Percentiles rank a stretch among this genome's conserved stretches.
phyloP scores from a whole-genome alignment of 2,329 filamentous ascomycete genomes.

The Penicillium expansum region DNA sequence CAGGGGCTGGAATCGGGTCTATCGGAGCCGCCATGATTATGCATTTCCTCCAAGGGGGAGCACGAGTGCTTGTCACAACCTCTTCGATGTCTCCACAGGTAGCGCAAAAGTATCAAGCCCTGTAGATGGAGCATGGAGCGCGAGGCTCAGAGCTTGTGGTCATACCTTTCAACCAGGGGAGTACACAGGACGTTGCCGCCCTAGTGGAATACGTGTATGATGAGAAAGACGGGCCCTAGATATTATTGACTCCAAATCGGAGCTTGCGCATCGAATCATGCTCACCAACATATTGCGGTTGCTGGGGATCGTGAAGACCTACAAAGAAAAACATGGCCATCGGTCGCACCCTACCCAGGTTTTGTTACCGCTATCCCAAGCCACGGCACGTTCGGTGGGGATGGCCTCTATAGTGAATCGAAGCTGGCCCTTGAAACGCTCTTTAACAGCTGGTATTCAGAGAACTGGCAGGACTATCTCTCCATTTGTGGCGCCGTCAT shows the following conservation, averaged over 20 bases:
- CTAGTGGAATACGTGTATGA: slow-evolving; percentile 96
- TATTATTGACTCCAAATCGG: slow-evolving; percentile 92
- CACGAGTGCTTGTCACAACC: slow-evolving; percentile 98
- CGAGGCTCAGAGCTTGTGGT: slow-evolving; percentile 95
- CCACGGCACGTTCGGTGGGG: slow-evolving; percentile 96
- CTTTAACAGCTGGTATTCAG: slow-evolving; percentile 97
- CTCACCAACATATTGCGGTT: slow-evolving; percentile 92
- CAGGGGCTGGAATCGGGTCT: slow-evolving; percentile 92
- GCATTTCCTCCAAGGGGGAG: slow-evolving; percentile 91
- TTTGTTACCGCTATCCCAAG: slow-evolving; percentile 94
- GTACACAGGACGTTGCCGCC: slow-evolving; percentile 94
- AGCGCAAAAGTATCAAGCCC: slow-evolving; percentile 97
- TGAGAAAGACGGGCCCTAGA: slow-evolving; percentile 93
- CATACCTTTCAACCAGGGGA: slow-evolving; percentile 97
- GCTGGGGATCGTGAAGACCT: slow-evolving; percentile 81
- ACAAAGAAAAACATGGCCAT: slow-evolving; percentile 83
- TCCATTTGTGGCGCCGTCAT: slow-evolving; percentile 98
- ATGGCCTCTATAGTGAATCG: slow-evolving; percentile 96
- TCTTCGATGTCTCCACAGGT: slow-evolving; percentile 94
- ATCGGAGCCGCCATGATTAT: slow-evolving; percentile 96
- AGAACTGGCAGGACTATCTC: slow-evolving; percentile 95
- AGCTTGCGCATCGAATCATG: slow-evolving; percentile 98
- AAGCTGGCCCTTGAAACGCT: slow-evolving; percentile 95
- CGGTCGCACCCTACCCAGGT: slow-evolving; percentile 96
- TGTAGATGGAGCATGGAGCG: slow-evolving; percentile 92